A percentile compares a stretch with the other conserved stretches of the same genome.
Evolutionary conservation across 2,329 filamentous ascomycete genomes (phyloP).

Genomic region (Cryoendolithus antarcticus): DNA sequence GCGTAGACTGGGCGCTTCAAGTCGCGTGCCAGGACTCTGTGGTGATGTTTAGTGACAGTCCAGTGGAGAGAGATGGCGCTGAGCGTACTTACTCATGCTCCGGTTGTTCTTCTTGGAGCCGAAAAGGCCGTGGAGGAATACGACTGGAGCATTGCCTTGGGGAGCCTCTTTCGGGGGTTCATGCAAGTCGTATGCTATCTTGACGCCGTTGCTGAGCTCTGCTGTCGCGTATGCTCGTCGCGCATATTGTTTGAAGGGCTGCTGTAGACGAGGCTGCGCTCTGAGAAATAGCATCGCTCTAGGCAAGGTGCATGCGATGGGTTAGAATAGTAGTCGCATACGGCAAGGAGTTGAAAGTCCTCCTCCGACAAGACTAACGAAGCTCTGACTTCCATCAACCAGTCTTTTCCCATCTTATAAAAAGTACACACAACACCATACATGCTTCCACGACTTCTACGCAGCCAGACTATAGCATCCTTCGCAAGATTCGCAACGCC

Average conservation of each 20-base stretch:
- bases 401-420: too few species aligned
- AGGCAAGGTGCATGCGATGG: too few species aligned
- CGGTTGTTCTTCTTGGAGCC: conserved; percentile 93
- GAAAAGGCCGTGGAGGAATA: conserved; percentile 88
- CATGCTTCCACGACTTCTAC: too few species aligned
- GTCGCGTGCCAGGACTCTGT: conserved; percentile 69
- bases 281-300: too few species aligned
- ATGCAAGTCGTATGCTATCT: conserved; percentile 55
- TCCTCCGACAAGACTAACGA: too few species aligned
- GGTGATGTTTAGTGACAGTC: conserved; percentile 1
- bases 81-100: conserved; percentile 77
- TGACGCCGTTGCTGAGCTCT: conserved; percentile 22
- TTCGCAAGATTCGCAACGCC: conserved; percentile 6
- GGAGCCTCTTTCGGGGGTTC: conserved; percentile 37
- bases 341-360: too few species aligned
- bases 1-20: conserved; percentile 71
- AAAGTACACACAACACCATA: too few species aligned
- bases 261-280: too few species aligned
- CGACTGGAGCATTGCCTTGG: conserved; percentile 46
- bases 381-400: too few species aligned
- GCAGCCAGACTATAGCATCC: not conserved
- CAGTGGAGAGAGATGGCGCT: not conserved
- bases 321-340: too few species aligned
- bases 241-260: conserved; percentile 9
- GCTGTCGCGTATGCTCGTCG: conserved; percentile 15